Evolutionary conservation across 208 protist species (phyloP).

Genomic region (Crithidia sp.): DNA sequence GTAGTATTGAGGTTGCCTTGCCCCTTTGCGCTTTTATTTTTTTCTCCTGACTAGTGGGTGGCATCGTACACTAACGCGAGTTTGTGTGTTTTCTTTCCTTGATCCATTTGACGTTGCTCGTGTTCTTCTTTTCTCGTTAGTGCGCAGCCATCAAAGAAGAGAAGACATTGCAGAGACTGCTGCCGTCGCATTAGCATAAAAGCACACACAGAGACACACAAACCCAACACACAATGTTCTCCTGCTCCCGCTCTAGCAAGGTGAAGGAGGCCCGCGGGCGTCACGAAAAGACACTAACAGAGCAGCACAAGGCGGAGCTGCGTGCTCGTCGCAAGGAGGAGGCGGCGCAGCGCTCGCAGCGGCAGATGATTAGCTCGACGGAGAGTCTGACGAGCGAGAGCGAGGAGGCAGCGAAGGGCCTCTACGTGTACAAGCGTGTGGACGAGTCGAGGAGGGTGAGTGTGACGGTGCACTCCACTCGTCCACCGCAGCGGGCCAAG

Average conservation of each 20-base stretch:
- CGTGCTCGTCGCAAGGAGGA: constrained; percentile 24
- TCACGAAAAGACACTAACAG: constrained; percentile 30
- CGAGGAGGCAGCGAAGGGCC: constrained; percentile 14
- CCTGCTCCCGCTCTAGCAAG: constrained; percentile 16
- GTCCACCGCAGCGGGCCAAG: constrained; percentile 30
- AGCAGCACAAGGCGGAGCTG: constrained; percentile 36
- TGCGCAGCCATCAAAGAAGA: no score
- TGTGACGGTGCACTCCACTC: constrained; percentile 28
- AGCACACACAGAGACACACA: not conserved
- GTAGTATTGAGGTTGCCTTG: no score
- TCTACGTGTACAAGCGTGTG: constrained; percentile 37
- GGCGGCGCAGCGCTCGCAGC: constrained; percentile 7
- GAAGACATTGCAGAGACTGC: not conserved
- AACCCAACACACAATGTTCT: constrained; percentile 20
- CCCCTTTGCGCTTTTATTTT: no score
- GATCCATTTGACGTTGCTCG: no score
- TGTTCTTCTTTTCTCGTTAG: no score
- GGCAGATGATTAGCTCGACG: constrained; percentile 2
- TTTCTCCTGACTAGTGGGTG: no score
- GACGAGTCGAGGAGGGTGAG: constrained; percentile 5
- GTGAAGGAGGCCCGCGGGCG: constrained; percentile 21
- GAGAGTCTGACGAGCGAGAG: constrained; percentile 3
- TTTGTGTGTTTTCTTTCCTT: no score
- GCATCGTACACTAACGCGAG: no score
- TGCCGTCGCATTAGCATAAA: not conserved